Conservation (phyloP, 352 stramenopile genomes). For the Phytopythium ostracodes region DNA sequence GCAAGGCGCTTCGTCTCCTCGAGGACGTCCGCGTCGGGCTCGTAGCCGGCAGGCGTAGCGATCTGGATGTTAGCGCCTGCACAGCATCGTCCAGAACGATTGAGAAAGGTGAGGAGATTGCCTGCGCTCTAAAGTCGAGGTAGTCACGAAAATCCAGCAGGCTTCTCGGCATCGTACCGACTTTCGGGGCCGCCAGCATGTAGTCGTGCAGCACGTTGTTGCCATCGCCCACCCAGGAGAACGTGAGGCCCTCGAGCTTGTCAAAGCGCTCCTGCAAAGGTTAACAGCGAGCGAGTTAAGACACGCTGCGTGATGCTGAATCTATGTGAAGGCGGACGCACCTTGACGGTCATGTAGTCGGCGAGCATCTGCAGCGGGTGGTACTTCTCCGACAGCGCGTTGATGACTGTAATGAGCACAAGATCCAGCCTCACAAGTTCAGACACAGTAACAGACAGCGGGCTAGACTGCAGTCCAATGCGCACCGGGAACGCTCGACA, state of each 20-base stretch:
- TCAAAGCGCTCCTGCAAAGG: slow-evolving; percentile 78
- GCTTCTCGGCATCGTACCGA: slow-evolving; percentile 39
- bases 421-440: too few species aligned
- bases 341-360: slow-evolving; percentile 97
- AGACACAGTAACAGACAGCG: not conserved
- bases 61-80: slow-evolving; percentile 94
- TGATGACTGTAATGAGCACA: slow-evolving; percentile 83
- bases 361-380: slow-evolving; percentile 98
- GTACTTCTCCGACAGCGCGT: slow-evolving; percentile 97
- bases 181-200: slow-evolving; percentile 91
- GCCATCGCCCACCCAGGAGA: slow-evolving; percentile 97
- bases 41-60: slow-evolving; percentile 92
- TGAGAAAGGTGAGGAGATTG: not conserved
- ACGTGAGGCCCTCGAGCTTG: slow-evolving; percentile 85
- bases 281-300: not conserved
- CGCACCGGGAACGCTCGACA: slow-evolving; percentile 85
- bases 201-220: slow-evolving; percentile 98
- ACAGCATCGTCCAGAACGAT: slow-evolving; percentile 95
- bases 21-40: slow-evolving; percentile 88
- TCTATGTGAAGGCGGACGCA: slow-evolving; percentile 7
- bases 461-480: not conserved
- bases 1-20: slow-evolving; percentile 88
- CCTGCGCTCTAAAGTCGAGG: not conserved
- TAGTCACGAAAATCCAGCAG: not conserved
- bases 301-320: not conserved